A percentile compares a stretch with the other conserved stretches of the same genome.
Evolutionary conservation across 139 green algal species (phyloP).

Genomic region (Limnomonas spitsbergensis): DNA sequence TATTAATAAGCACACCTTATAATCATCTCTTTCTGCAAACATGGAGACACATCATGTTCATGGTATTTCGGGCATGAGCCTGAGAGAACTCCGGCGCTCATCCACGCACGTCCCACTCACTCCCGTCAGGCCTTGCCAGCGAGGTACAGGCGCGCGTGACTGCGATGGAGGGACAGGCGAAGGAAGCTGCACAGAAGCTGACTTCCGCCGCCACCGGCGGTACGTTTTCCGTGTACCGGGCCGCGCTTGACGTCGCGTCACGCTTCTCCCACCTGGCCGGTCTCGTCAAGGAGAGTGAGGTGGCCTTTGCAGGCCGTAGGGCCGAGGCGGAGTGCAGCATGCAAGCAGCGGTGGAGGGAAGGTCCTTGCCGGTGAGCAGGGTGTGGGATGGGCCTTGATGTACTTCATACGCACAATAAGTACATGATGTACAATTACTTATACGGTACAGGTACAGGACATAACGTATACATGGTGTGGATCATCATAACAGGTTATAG

Average conservation of each 20-base stretch:
- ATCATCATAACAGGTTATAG: too few relatives aligned
- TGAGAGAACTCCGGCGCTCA: neutral
- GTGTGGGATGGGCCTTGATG: too few relatives aligned
- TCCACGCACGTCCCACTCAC: neutral
- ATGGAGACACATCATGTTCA: neutral
- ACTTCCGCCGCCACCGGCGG: neutral
- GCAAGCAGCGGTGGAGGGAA: neutral
- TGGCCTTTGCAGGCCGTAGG: neutral
- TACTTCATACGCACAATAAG: too few relatives aligned
- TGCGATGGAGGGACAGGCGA: neutral
- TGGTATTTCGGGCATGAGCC: neutral
- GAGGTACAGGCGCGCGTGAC: neutral
- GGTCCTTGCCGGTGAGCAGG: neutral
- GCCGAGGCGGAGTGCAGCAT: neutral
- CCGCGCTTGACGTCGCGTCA: neutral
- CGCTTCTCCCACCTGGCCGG: neutral
- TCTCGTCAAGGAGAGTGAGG: slow-evolving; percentile 2
- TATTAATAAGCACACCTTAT: too few relatives aligned
- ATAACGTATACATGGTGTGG: too few relatives aligned
- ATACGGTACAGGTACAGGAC: too few relatives aligned
- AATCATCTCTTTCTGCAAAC: neutral
- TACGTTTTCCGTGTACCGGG: neutral
- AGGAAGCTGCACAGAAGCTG: neutral
- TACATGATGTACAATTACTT: too few relatives aligned
- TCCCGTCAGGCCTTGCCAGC: neutral